Conservation (phyloP, 495 filamentous ascomycete genomes). For the Trichoderma virens region DNA sequence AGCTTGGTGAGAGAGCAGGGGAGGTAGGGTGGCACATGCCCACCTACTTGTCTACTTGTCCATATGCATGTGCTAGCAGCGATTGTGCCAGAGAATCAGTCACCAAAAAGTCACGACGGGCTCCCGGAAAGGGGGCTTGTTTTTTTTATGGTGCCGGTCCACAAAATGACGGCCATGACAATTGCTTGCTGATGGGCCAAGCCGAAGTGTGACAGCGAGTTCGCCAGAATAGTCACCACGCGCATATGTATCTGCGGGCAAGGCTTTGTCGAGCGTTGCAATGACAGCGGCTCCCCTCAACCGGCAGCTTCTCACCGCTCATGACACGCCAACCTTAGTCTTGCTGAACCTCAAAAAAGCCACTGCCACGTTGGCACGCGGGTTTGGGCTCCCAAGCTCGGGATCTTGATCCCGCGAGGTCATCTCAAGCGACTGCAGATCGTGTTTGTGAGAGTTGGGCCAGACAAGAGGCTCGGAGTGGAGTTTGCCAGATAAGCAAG, state of each 20-base stretch:
- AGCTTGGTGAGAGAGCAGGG: conserved; percentile 1
- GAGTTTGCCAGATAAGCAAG: conserved; percentile 5
- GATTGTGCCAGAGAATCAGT: conserved; percentile 1
- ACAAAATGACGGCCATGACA: conserved; percentile 3
- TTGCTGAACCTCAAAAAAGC: neutral
- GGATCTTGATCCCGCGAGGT: neutral
- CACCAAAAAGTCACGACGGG: neutral
- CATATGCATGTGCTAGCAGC: conserved; percentile 5
- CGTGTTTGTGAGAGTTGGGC: neutral
- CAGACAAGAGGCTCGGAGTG: neutral
- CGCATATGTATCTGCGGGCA: conserved; percentile 6
- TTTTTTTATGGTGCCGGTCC: neutral
- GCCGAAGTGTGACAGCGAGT: conserved; percentile 3
- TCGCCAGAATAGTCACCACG: neutral
- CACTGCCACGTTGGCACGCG: neutral
- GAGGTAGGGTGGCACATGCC: neutral
- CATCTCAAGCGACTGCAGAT: neutral
- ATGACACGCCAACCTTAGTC: neutral
- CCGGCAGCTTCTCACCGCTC: conserved; percentile 1
- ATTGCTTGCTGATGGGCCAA: conserved; percentile 3
- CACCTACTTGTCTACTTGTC: neutral
- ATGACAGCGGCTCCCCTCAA: neutral
- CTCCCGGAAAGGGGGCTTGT: neutral
- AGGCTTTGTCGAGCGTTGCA: neutral
- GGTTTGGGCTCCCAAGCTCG: neutral